Evolutionary conservation across 2,329 filamentous ascomycete species (phyloP).

Genomic region (Cercospora sojina): DNA sequence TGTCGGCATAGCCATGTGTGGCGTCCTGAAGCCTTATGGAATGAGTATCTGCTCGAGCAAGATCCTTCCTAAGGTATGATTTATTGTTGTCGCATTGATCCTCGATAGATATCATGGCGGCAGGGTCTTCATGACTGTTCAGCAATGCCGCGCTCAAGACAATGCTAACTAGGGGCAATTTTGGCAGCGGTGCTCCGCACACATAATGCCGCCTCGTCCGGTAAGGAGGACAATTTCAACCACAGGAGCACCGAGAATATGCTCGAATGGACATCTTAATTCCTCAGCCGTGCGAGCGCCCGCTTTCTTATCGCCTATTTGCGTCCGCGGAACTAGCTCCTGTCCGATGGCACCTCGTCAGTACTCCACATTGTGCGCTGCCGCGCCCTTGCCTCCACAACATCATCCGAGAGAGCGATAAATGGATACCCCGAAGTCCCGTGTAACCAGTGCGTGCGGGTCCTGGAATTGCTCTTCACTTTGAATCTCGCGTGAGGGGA

Average conservation of each 20-base stretch:
- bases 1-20: not conserved
- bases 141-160: not conserved
- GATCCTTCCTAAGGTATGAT: not conserved
- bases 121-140: not conserved
- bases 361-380: not conserved
- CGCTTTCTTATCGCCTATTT: not conserved
- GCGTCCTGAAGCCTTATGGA: not conserved
- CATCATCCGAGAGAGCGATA: not conserved
- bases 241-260: not conserved
- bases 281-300: not conserved
- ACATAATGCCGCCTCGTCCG: not conserved
- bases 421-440: not conserved
- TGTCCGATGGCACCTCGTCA: not conserved
- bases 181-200: not conserved
- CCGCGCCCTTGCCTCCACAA: not conserved
- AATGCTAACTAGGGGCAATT: not conserved
- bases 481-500: not conserved
- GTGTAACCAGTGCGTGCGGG: not conserved
- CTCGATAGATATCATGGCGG: not conserved
- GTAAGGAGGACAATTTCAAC: not conserved
- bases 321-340: not conserved
- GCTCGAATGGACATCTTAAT: not conserved
- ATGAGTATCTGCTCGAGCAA: not conserved
- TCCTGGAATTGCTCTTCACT: not conserved
- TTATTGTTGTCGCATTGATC: not conserved